These are phyloP conservation scores for Aspergillus glaucus DNA, from an alignment of 2,329 filamentous ascomycete genomes.

Conservation along the genomic window DNA sequence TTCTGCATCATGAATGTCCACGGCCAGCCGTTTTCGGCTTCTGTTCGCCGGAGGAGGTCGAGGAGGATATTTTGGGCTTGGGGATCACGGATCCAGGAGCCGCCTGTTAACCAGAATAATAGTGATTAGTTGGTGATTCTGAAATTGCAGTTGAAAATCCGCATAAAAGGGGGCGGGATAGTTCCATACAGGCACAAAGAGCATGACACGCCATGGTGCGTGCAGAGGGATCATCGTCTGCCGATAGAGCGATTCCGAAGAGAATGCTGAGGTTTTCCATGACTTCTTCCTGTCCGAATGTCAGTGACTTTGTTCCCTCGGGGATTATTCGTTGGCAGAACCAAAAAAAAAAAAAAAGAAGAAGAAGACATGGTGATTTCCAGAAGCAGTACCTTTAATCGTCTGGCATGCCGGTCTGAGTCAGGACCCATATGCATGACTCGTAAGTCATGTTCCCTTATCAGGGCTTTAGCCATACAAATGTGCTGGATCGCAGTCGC, in stretches of 20 bases:
- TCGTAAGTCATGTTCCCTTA: constrained; percentile 19
- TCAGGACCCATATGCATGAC: constrained; percentile 3
- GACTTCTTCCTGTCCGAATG: constrained; percentile 16
- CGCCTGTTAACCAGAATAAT: constrained; percentile 11
- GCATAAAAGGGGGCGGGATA: not conserved
- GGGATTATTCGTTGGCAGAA: no score
- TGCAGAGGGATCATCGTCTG: constrained; percentile 27
- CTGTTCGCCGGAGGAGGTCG: constrained; percentile 16
- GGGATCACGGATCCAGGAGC: constrained; percentile 26
- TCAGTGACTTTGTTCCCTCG: not conserved
- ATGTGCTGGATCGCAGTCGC: constrained; percentile 28
- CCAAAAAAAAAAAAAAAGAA: no score
- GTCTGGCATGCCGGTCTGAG: constrained; percentile 10
- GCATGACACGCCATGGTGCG: constrained; percentile 30
- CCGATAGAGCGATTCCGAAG: constrained; percentile 28
- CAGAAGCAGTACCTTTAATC: constrained; percentile 17
- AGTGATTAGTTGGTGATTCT: not conserved
- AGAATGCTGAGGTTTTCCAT: constrained; percentile 23
- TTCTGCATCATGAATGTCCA: constrained; percentile 16
- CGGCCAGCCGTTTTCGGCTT: constrained; percentile 18
- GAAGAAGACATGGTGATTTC: not conserved
- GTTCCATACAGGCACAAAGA: constrained; percentile 24
- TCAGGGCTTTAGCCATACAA: constrained; percentile 27
- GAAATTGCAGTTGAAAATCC: not conserved
- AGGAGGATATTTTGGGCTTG: constrained; percentile 17